A percentile compares a stretch with the other conserved stretches of the same genome.
Evolutionary conservation across 805 yeast species (phyloP).

Genomic region (Kodamaea leandrae): DNA sequence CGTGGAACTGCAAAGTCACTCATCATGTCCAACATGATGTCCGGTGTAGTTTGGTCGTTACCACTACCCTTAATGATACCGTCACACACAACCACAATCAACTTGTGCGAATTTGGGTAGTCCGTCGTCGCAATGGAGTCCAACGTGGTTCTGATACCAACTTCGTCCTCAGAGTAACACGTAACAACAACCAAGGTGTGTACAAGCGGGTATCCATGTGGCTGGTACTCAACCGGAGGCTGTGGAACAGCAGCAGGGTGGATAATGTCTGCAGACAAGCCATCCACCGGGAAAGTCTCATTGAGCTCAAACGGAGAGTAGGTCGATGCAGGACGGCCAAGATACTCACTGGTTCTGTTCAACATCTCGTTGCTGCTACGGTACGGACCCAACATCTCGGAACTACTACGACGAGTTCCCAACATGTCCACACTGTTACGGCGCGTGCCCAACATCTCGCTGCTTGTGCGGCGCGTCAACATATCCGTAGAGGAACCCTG

Average conservation of each 20-base stretch:
- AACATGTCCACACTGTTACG: constrained; percentile 7
- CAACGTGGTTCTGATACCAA: constrained; percentile 79
- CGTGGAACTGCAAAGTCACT: constrained; percentile 60
- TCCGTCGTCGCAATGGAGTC: constrained; percentile 95
- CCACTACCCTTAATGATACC: constrained; percentile 95
- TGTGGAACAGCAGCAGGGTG: constrained; percentile 85
- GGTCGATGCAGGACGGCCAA: constrained; percentile 22
- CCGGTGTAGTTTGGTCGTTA: constrained; percentile 84
- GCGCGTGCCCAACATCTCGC: background rate
- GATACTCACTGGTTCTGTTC: background rate
- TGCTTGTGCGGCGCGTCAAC: constrained; percentile 17
- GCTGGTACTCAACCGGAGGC: constrained; percentile 87
- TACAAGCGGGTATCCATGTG: constrained; percentile 75
- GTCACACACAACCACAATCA: constrained; percentile 84
- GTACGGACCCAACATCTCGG: background rate
- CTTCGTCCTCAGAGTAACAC: constrained; percentile 91
- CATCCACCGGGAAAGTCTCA: constrained; percentile 36
- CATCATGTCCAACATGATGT: constrained; percentile 85
- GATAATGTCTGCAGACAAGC: constrained; percentile 57
- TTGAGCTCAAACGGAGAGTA: constrained; percentile 34
- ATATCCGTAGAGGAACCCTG: constrained; percentile 32
- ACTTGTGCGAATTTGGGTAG: constrained; percentile 91
- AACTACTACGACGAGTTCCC: background rate
- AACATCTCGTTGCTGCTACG: constrained; percentile 1
- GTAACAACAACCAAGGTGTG: constrained; percentile 58